phyloP scores from a whole-genome alignment of 768 basidiomycete species.

The Asterophora lycoperdoides region DNA sequence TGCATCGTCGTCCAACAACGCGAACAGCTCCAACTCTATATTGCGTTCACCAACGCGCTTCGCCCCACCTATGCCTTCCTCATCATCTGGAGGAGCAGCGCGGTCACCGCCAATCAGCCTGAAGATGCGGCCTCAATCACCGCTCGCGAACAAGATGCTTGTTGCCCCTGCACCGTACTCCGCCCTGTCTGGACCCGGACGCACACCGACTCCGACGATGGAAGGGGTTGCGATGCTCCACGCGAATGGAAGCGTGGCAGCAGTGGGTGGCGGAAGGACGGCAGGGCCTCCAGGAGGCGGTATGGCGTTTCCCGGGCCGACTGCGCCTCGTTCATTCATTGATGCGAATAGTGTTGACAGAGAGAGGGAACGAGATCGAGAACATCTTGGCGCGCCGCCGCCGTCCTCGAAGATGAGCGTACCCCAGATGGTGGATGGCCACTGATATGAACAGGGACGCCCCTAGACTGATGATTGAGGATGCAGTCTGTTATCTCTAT shows the following conservation, averaged over 20 bases:
- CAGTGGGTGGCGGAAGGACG: too few species aligned
- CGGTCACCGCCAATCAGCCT: conserved; percentile 28
- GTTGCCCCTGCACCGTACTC: conserved; percentile 14
- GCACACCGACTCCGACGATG: conserved; percentile 23
- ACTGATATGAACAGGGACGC: conserved; percentile 13
- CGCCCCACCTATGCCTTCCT: conserved; percentile 5
- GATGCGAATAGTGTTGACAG: conserved; percentile 24
- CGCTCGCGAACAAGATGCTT: conserved; percentile 20
- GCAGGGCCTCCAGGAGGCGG: neutral
- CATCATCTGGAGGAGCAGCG: conserved; percentile 15
- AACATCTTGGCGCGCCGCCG: conserved; percentile 22
- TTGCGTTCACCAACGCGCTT: conserved; percentile 27
- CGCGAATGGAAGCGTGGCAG: conserved; percentile 10
- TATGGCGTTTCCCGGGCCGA: conserved; percentile 22
- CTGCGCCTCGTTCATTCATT: conserved; percentile 13
- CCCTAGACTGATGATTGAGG: too few species aligned
- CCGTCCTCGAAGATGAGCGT: conserved; percentile 40
- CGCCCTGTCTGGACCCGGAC: conserved; percentile 20
- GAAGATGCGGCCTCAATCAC: conserved; percentile 31
- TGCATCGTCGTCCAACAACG: conserved; percentile 6
- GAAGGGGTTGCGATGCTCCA: conserved; percentile 10
- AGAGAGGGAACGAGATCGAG: conserved; percentile 21
- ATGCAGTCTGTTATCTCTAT: too few species aligned
- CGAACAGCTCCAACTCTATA: conserved; percentile 9
- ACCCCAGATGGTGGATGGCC: conserved; percentile 39